These are phyloP conservation scores for Rhynchosporium graminicola DNA, from an alignment of 2,329 filamentous ascomycete species.

Conservation along the genomic window DNA sequence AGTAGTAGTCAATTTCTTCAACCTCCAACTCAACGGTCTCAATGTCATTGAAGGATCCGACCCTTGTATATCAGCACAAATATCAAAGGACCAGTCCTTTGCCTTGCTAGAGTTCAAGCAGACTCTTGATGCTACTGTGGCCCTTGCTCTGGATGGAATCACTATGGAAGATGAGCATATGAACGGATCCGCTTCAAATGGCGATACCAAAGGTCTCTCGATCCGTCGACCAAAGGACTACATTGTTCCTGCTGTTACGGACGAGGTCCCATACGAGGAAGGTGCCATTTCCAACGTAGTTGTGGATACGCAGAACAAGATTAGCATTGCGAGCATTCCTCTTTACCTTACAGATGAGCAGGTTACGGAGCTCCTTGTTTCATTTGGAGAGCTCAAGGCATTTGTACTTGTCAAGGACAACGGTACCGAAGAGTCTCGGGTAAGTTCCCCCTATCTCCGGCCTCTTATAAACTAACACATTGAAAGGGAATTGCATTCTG, in stretches of 20 bases:
- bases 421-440: constrained; percentile 81
- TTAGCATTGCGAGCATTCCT: constrained; percentile 88
- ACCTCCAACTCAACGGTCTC: constrained; percentile 92
- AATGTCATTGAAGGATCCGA: constrained; percentile 85
- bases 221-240: constrained; percentile 95
- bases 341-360: constrained; percentile 87
- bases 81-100: constrained; percentile 77
- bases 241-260: constrained; percentile 80
- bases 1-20: constrained; percentile 80
- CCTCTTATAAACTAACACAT: constrained; percentile 1
- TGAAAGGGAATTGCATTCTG: constrained; percentile 89
- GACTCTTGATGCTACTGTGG: constrained; percentile 84
- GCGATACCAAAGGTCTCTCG: constrained; percentile 59
- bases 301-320: constrained; percentile 91
- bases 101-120: constrained; percentile 90
- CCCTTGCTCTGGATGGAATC: constrained; percentile 85
- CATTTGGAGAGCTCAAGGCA: constrained; percentile 90
- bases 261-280: constrained; percentile 72
- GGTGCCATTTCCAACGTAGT: constrained; percentile 79
- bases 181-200: constrained; percentile 55
- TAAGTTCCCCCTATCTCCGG: constrained; percentile 49
- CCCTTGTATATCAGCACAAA: constrained; percentile 80
- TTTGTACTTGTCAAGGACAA: constrained; percentile 88
- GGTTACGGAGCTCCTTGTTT: constrained; percentile 82
- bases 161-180: constrained; percentile 74